Percentiles rank a stretch among this genome's conserved stretches.
phyloP scores from a whole-genome alignment of 352 stramenopile species.

The Globisporangium cederbergense region DNA sequence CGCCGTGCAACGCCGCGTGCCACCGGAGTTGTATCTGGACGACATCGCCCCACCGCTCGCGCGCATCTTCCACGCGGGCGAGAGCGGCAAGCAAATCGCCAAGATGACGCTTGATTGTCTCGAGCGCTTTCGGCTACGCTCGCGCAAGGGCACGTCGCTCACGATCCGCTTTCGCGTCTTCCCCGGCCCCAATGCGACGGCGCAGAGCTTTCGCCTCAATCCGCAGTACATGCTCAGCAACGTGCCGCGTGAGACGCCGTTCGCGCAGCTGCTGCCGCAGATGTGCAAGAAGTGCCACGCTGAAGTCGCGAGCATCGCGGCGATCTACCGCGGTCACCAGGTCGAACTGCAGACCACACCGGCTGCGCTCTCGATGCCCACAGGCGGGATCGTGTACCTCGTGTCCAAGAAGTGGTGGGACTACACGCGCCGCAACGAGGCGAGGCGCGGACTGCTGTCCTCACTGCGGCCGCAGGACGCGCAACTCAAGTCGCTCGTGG shows the following conservation, averaged over 20 bases:
- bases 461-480: conserved; percentile 48
- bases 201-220: conserved; percentile 14
- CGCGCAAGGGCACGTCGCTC: conserved; percentile 34
- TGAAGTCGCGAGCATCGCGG: conserved; percentile 21
- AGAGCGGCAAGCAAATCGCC: conserved; percentile 15
- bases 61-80: conserved; percentile 15
- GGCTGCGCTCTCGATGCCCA: conserved; percentile 31
- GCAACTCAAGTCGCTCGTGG: conserved; percentile 39
- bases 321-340: conserved; percentile 45
- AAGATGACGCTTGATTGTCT: conserved; percentile 18
- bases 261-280: conserved; percentile 29
- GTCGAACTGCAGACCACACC: conserved; percentile 36
- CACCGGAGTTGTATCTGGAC: conserved; percentile 18
- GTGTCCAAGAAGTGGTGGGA: conserved; percentile 54
- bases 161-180: conserved; percentile 43
- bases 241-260: conserved; percentile 33
- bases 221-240: conserved; percentile 23
- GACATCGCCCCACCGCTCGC: conserved; percentile 17
- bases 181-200: conserved; percentile 15
- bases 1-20: conserved; percentile 21
- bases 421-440: conserved; percentile 49
- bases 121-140: conserved; percentile 32
- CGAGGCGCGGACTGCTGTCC: conserved; percentile 38
- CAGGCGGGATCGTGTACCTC: conserved; percentile 41
- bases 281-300: conserved; percentile 43